Evolutionary conservation across 768 basidiomycete species (phyloP), one percentile per base, ranked within the genome.

Genomic region (Auriscalpium vulgare): DNA sequence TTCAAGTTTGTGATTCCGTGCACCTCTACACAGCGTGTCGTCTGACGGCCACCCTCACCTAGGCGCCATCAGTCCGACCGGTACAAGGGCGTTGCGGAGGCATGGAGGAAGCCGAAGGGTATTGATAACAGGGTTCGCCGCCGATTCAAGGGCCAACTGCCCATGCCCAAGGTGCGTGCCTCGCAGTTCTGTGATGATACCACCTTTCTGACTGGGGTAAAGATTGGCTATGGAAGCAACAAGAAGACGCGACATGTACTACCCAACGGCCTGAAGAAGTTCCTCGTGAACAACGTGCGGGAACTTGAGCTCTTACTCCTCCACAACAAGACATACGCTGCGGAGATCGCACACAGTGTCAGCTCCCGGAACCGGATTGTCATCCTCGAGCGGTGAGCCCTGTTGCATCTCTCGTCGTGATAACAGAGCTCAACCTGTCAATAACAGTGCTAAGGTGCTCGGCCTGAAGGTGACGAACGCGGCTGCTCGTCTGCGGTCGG

Each of bases 31-130:
- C 29, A 4, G 29, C 29, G 29, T 29, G 29, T 29, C 29, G 29
- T 29, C 29, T 29, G 29, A 29, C 29, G 29, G 29, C 29, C 29
- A 29, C 29, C 29, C 29, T 52, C 54, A 34, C 45, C 56, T 53
- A 92, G 91, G 82, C 91, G 95, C 75, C 95, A 98, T 75, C 95
- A 98, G 76, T 95, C 93, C 50, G 95, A 98, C 78, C 89, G 95
- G 70, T 98, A 97, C 80, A 84, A 91, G 72, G 77, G 88, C 63
- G 94, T 98, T 65, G 95, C 95, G 82, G 94, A 97, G 79, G 80
- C 91, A 80, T 99, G 97, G 97, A 83, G 97, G 73, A 99, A 99
- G 80, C 97, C 97, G 65, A 99, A 98, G 85, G 97, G 95, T 91
- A 98, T 97, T 67, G 95, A 98, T 73, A 98, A 98, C 85, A 85